These are phyloP conservation scores for Clitocybe nebularis DNA, from an alignment of 1,284 basidiomycete genomes.

Conservation along the genomic window DNA sequence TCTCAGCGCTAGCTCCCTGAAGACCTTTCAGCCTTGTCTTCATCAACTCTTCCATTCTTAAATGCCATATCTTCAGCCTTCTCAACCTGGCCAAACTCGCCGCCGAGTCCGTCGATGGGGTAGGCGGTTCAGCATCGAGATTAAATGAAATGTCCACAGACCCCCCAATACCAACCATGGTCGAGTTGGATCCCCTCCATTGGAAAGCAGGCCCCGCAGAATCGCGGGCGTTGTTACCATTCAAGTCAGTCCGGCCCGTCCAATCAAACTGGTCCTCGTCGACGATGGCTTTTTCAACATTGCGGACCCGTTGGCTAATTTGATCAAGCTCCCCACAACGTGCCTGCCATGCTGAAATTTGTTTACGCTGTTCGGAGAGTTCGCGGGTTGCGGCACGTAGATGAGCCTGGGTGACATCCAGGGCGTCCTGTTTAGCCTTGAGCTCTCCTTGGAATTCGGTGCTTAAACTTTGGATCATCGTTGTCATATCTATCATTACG, in stretches of 20 bases:
- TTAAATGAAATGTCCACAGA: slow-evolving; percentile 55
- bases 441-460: slow-evolving; percentile 83
- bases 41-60: slow-evolving; percentile 72
- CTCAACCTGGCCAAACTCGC: slow-evolving; percentile 67
- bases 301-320: slow-evolving; percentile 71
- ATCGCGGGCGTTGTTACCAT: slow-evolving; percentile 48
- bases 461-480: slow-evolving; percentile 77
- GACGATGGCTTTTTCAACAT: slow-evolving; percentile 74
- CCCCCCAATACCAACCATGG: slow-evolving; percentile 50
- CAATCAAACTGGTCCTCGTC: slow-evolving; percentile 83
- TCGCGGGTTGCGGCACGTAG: slow-evolving; percentile 88
- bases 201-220: slow-evolving; percentile 54
- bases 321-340: slow-evolving; percentile 76
- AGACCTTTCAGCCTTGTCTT: slow-evolving; percentile 65
- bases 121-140: slow-evolving; percentile 61
- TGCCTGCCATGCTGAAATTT: slow-evolving; percentile 71
- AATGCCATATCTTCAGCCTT: slow-evolving; percentile 79
- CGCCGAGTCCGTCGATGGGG: slow-evolving; percentile 57
- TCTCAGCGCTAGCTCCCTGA: slow-evolving; percentile 78
- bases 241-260: slow-evolving; percentile 77
- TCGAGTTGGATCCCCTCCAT: slow-evolving; percentile 62
- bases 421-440: slow-evolving; percentile 80
- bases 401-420: slow-evolving; percentile 84
- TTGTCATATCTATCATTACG: slow-evolving; percentile 67
- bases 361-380: slow-evolving; percentile 84